Base-by-base conservation (phyloP, 805 yeast genomes). In the Saturnispora gosingensis region DNA sequence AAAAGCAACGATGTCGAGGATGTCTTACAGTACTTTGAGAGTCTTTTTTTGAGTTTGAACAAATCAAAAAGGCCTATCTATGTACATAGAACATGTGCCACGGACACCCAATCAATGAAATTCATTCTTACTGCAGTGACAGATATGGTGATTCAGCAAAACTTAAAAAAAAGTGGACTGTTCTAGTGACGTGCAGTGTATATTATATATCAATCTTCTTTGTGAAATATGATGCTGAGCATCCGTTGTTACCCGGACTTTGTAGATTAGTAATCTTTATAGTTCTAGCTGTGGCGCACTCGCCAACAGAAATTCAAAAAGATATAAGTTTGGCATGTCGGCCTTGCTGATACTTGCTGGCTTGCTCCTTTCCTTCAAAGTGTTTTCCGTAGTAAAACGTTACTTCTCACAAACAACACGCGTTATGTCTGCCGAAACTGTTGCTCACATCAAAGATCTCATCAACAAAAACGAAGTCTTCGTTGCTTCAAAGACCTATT, bases 81-180 rank as follows among this genome's bases (percentile, higher is more conserved):
- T 64, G 85, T 88, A 22, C 97, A 89, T 69, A 72, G 89, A 57
- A 93, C 99, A 1, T 89, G 97, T 69, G 99, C 99, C 0, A 93
- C 99, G 0, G 98, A 93, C 65, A 80, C 95, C 0, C 74, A 79
- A 51, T 79, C 89, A 28, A 93, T 93, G 96, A 77, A 79, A 61
- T 91, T 90, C 62, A 97, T 93, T 16, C 73, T 93, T 52, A 79
- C 86, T 4, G 97, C 98, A 0, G 96, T 89, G 8, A 88, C 97
- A 1, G 98, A 93, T 69, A 75, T 88, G 79, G 79, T 93, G 45
- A 78, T 91, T 30, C 91, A 86, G 63, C 85, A 85, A 60, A 90
- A 86, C 63, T 68, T 91, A 65, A 80, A 82, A 66, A 79, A 77
- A 61, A 82, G 88, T 62, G 96, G 96, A 4, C 70, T 88, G 45